Percentiles rank a stretch among this genome's conserved stretches.
Evolutionary conservation across 148 eudicot genomes (phyloP).

Genomic region (Pharnaceum exiguum): DNA sequence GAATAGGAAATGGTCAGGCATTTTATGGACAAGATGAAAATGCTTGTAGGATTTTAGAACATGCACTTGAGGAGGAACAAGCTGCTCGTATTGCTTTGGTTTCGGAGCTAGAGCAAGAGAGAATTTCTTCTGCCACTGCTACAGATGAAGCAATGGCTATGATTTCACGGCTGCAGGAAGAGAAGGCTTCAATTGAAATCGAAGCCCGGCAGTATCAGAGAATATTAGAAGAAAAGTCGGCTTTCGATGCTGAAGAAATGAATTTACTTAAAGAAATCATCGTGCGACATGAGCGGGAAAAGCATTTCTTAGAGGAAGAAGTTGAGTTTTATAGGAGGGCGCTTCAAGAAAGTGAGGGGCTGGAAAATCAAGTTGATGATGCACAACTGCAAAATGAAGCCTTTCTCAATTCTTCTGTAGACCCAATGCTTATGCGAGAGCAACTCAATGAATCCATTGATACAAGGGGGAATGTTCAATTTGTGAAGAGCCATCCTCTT

Average conservation of each 20-base stretch:
- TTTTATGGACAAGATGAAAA: conserved; percentile 34
- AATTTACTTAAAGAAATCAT: conserved; percentile 79
- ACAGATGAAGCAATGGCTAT: conserved; percentile 99
- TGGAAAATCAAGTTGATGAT: conserved; percentile 22
- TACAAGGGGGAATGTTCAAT: conserved; percentile 22
- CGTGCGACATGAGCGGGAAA: conserved; percentile 72
- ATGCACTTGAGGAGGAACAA: conserved; percentile 63
- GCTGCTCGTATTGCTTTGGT: conserved; percentile 60
- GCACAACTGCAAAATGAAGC: conserved; percentile 18
- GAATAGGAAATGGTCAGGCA: conserved; percentile 12
- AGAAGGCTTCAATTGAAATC: conserved; percentile 88
- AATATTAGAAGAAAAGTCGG: conserved; percentile 84
- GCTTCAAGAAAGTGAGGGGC: conserved; percentile 37
- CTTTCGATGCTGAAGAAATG: conserved; percentile 94
- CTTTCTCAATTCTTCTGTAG: conserved; percentile 39
- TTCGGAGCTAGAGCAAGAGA: conserved; percentile 87
- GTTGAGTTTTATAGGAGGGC: conserved; percentile 65
- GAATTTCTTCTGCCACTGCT: conserved; percentile 87
- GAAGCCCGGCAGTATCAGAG: conserved; percentile 93
- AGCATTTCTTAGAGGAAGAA: conserved; percentile 76
- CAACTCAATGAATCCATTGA: conserved; percentile 48
- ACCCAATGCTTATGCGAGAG: conserved; percentile 51
- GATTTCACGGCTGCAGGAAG: conserved; percentile 84
- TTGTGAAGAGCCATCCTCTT: conserved; percentile 11
- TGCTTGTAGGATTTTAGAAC: conserved; percentile 44